Percentiles rank a stretch among this genome's conserved stretches.
These are phyloP conservation scores for Vicia sativa DNA, from an alignment of 306 rosid species.

Conservation along the genomic window DNA sequence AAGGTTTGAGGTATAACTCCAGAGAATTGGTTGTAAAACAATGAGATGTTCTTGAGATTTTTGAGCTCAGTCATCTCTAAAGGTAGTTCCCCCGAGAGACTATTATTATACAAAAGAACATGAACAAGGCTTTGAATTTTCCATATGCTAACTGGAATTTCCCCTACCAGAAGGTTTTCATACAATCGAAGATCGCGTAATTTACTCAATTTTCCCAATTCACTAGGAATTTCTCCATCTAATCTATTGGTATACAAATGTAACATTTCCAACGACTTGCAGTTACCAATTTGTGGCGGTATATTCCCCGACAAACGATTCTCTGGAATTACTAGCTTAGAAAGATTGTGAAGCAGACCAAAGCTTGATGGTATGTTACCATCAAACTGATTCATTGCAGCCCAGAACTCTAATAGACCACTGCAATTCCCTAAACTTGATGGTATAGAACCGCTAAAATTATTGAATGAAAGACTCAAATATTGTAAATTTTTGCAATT, in stretches of 20 bases:
- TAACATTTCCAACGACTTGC: slow-evolving; percentile 58
- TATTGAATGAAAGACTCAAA: slow-evolving; percentile 57
- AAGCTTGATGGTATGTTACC: slow-evolving; percentile 72
- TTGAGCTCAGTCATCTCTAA: slow-evolving; percentile 64
- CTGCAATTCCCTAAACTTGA: slow-evolving; percentile 67
- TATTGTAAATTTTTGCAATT: slow-evolving; percentile 44
- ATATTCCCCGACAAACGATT: slow-evolving; percentile 67
- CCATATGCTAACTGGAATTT: slow-evolving; percentile 79
- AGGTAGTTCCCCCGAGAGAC: slow-evolving; percentile 73
- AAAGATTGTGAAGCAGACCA: slow-evolving; percentile 55
- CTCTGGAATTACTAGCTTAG: slow-evolving; percentile 37
- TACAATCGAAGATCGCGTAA: slow-evolving; percentile 55
- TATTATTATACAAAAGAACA: slow-evolving; percentile 59
- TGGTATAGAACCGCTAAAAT: slow-evolving; percentile 59
- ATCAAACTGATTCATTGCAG: slow-evolving; percentile 41
- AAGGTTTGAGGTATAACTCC: slow-evolving; percentile 74
- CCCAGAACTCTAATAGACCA: slow-evolving; percentile 38
- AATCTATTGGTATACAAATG: slow-evolving; percentile 56
- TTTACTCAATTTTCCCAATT: slow-evolving; percentile 64
- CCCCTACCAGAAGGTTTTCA: slow-evolving; percentile 57
- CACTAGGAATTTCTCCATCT: slow-evolving; percentile 71
- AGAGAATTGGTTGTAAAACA: slow-evolving; percentile 65
- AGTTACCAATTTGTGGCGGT: slow-evolving; percentile 68
- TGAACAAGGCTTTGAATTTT: slow-evolving; percentile 68
- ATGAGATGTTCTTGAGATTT: slow-evolving; percentile 55